phyloP scores from a whole-genome alignment of 345 rosid genomes.

The Melaleuca alternifolia region DNA sequence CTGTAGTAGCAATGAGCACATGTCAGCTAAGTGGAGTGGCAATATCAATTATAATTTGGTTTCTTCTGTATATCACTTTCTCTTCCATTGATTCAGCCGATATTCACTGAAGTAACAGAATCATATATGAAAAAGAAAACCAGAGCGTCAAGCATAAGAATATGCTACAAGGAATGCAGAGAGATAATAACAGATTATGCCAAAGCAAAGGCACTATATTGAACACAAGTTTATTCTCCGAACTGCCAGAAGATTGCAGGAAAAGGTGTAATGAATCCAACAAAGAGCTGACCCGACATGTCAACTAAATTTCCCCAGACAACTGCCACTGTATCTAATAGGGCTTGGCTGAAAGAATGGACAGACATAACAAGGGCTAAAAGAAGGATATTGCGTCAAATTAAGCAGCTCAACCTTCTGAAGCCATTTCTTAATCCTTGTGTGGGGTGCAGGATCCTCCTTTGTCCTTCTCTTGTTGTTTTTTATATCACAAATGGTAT shows the following conservation, averaged over 20 bases:
- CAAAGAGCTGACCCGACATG: neutral
- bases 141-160: neutral
- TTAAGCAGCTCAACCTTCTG: slow-evolving; percentile 49
- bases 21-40: neutral
- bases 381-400: neutral
- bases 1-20: neutral
- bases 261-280: neutral
- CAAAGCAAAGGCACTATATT: neutral
- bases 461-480: slow-evolving; percentile 73
- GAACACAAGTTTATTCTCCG: neutral
- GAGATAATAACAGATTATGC: neutral
- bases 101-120: neutral
- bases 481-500: slow-evolving; percentile 80
- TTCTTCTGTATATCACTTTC: neutral
- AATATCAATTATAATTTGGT: neutral
- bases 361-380: neutral
- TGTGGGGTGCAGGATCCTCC: slow-evolving; percentile 59
- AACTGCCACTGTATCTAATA: neutral
- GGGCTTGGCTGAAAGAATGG: neutral
- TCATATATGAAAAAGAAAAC: neutral
- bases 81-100: neutral
- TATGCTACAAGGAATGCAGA: neutral
- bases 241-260: neutral
- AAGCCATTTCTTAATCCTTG: slow-evolving; percentile 87
- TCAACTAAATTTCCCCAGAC: neutral